A percentile compares a stretch with the other conserved stretches of the same genome.
These are phyloP conservation scores for Iberis pinnata DNA, from an alignment of 345 rosid genomes.

Conservation along the genomic window DNA sequence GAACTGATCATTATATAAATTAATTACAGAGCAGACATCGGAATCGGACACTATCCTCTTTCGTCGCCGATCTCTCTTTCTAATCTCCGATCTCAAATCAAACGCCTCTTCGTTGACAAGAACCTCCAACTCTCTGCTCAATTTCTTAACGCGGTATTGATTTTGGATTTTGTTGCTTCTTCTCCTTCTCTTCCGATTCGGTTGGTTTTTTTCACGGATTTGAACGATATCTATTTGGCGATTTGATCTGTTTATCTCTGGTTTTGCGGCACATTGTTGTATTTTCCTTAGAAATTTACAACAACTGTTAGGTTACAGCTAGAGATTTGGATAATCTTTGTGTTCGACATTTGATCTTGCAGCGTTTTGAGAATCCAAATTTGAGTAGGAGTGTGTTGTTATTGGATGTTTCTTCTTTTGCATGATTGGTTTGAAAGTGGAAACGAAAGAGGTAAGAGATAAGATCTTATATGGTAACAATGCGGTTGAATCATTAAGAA, in stretches of 20 bases:
- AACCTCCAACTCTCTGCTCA: conserved; percentile 21
- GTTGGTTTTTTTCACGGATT: background rate
- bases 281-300: conserved; percentile 16
- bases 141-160: background rate
- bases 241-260: conserved; percentile 16
- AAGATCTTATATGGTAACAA: conserved; percentile 1
- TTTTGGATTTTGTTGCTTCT: background rate
- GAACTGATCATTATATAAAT: background rate
- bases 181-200: conserved; percentile 3
- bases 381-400: background rate
- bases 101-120: conserved; percentile 5
- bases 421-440: conserved; percentile 20
- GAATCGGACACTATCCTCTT: conserved; percentile 30
- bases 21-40: conserved; percentile 20
- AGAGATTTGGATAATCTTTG: conserved; percentile 21
- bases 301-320: no score
- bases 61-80: conserved; percentile 27
- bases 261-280: conserved; percentile 8
- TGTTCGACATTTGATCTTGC: conserved; percentile 14
- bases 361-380: background rate
- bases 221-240: conserved; percentile 15
- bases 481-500: conserved; percentile 30
- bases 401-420: conserved; percentile 7
- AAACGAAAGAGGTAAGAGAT: conserved; percentile 3
- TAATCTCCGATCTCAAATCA: conserved; percentile 24